Evolutionary conservation across 345 rosid species (phyloP).

Genomic region (Durio zibethinus): DNA sequence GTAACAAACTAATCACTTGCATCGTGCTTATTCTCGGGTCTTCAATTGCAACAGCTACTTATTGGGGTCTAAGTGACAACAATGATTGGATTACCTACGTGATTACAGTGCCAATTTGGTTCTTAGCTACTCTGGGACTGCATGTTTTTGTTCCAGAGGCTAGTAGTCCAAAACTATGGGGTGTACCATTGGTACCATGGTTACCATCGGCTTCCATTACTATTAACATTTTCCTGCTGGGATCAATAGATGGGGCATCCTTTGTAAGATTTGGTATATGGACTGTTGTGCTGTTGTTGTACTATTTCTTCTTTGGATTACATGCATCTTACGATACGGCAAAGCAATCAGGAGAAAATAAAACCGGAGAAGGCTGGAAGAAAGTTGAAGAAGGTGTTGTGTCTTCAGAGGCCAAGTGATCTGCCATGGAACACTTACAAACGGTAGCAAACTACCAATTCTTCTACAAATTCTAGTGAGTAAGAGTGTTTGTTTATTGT

Average conservation of each 20-base stretch:
- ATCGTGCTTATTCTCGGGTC: conserved; percentile 38
- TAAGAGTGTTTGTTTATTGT: no score
- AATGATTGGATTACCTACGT: conserved; percentile 47
- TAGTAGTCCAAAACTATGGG: conserved; percentile 56
- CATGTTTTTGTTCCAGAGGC: conserved; percentile 38
- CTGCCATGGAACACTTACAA: neutral
- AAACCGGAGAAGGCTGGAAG: neutral
- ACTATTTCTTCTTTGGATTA: conserved; percentile 37
- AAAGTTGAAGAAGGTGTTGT: neutral
- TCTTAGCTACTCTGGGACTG: conserved; percentile 45
- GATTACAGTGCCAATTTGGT: conserved; percentile 47
- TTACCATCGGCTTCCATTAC: conserved; percentile 50
- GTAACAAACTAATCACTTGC: conserved; percentile 35
- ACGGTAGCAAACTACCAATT: neutral
- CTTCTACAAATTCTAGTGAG: no score
- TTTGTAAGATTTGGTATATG: conserved; percentile 46
- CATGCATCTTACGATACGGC: conserved; percentile 50
- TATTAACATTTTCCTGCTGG: conserved; percentile 52
- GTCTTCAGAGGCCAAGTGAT: neutral
- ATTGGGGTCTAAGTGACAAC: conserved; percentile 38
- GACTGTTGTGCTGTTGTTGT: conserved; percentile 35
- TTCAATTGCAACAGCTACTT: conserved; percentile 35
- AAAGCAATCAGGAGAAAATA: conserved; percentile 8
- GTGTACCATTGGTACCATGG: conserved; percentile 72
- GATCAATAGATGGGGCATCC: conserved; percentile 47